Percentiles rank a stretch among this genome's conserved stretches.
Evolutionary conservation across 352 stramenopile genomes (phyloP).

Genomic region (Hyaloperonospora arabidopsidis): DNA sequence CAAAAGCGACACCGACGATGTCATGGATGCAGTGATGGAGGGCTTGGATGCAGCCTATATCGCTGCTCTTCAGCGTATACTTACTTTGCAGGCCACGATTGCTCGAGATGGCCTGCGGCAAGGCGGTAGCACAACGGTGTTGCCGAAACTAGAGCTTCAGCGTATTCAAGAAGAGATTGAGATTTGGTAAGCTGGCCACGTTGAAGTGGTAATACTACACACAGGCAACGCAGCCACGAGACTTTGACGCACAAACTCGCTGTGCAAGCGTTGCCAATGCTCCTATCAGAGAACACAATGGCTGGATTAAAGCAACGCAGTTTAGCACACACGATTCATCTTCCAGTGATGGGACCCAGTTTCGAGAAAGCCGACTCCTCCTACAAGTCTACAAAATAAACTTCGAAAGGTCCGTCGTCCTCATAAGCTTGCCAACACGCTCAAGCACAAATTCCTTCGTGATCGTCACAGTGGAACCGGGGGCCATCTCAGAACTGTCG

Average conservation of each 20-base stretch:
- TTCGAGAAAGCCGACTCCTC: constrained; percentile 9
- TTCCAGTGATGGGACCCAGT: constrained; percentile 11
- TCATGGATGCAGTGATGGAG: constrained; percentile 42
- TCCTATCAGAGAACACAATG: neutral
- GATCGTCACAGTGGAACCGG: constrained; percentile 82
- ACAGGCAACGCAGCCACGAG: neutral
- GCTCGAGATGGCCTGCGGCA: constrained; percentile 41
- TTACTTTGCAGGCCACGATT: constrained; percentile 38
- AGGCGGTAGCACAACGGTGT: constrained; percentile 33
- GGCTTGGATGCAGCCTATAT: constrained; percentile 49
- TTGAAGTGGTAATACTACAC: neutral
- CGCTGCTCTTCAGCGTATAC: constrained; percentile 22
- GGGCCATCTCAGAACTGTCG: constrained; percentile 89
- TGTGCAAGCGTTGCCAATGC: neutral
- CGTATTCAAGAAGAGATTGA: constrained; percentile 74
- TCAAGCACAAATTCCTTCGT: constrained; percentile 92
- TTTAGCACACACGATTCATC: constrained; percentile 11
- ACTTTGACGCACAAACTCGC: neutral
- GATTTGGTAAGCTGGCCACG: constrained; percentile 44
- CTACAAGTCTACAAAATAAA: constrained; percentile 93
- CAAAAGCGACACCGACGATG: constrained; percentile 19
- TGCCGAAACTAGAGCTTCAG: constrained; percentile 62
- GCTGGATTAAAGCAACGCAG: neutral
- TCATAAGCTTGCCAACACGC: constrained; percentile 90
- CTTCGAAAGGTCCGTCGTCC: constrained; percentile 94